A percentile compares a stretch with the other conserved stretches of the same genome.
phyloP scores from a whole-genome alignment of 495 filamentous ascomycete genomes.

The Aspergillus ostianus region DNA sequence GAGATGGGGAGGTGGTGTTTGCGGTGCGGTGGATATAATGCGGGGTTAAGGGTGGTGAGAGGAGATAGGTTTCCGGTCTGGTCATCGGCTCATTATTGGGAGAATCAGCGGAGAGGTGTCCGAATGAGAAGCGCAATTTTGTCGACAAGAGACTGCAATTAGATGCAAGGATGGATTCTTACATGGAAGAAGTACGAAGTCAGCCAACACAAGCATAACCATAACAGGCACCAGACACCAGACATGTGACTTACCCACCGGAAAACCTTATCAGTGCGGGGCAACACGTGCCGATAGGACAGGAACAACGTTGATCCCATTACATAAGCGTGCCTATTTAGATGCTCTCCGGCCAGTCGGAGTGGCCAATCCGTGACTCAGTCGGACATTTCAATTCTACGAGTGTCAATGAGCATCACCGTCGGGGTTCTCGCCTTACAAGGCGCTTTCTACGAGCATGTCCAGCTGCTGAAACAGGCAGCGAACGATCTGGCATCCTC shows the following conservation, averaged over 20 bases:
- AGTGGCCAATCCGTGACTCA: conserved; percentile 10
- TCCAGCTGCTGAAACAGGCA: conserved; percentile 72
- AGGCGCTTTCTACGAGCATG: conserved; percentile 89
- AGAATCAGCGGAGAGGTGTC: background rate
- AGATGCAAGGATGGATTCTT: no score
- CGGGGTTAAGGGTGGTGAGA: background rate
- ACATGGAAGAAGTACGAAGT: no score
- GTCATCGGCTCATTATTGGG: background rate
- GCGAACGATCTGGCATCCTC: conserved; percentile 30
- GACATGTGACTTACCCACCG: background rate
- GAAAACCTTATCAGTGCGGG: conserved; percentile 20
- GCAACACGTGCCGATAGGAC: conserved; percentile 28
- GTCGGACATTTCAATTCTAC: background rate
- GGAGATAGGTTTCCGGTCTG: background rate
- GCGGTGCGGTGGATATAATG: background rate
- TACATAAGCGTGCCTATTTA: background rate
- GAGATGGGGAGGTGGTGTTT: background rate
- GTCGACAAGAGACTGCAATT: no score
- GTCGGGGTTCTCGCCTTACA: conserved; percentile 90
- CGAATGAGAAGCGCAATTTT: no score
- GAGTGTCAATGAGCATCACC: conserved; percentile 46
- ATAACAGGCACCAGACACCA: no score
- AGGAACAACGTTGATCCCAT: conserved; percentile 12
- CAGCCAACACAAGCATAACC: no score
- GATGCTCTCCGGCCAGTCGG: background rate